Evolutionary conservation across 805 yeast species (phyloP).

Genomic region (Lipomyces lipofer): DNA sequence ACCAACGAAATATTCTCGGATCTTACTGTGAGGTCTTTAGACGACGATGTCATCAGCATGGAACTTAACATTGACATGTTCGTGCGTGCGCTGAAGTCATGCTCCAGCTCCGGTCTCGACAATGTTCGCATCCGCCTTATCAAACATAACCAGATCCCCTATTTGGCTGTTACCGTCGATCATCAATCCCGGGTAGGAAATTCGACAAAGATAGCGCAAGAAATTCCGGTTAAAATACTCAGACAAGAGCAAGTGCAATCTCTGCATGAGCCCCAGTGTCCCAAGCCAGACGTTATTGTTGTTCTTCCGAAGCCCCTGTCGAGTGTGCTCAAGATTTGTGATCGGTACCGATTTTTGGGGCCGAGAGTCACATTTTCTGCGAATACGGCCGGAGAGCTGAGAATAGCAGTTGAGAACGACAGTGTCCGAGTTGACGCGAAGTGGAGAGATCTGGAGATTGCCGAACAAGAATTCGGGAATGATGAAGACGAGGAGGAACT

Average conservation of each 20-base stretch:
- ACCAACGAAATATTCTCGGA: slow-evolving; percentile 10
- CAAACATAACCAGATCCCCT: slow-evolving; percentile 47
- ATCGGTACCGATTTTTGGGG: slow-evolving; percentile 37
- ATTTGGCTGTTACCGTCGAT: slow-evolving; percentile 55
- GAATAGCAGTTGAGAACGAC: slow-evolving; percentile 32
- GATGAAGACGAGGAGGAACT: not conserved
- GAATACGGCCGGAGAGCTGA: slow-evolving; percentile 31
- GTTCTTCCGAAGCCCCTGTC: slow-evolving; percentile 41
- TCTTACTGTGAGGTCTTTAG: slow-evolving; percentile 29
- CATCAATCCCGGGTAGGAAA: too few relatives aligned
- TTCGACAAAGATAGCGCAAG: slow-evolving; percentile 46
- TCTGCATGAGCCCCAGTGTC: slow-evolving; percentile 63
- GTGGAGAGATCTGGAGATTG: slow-evolving; percentile 32
- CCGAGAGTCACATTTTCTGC: slow-evolving; percentile 31
- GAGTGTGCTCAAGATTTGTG: slow-evolving; percentile 35
- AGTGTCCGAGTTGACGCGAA: slow-evolving; percentile 36
- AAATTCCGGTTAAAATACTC: slow-evolving; percentile 66
- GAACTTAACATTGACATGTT: slow-evolving; percentile 66
- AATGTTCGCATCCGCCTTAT: slow-evolving; percentile 33
- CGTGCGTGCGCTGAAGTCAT: slow-evolving; percentile 56
- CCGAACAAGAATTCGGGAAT: not conserved
- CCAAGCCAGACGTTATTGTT: slow-evolving; percentile 57
- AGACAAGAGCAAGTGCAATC: slow-evolving; percentile 54
- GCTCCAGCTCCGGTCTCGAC: slow-evolving; percentile 46
- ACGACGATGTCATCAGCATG: slow-evolving; percentile 56